Evolutionary conservation across 305 asterid species (phyloP).

Genomic region (Rubia balearica): DNA sequence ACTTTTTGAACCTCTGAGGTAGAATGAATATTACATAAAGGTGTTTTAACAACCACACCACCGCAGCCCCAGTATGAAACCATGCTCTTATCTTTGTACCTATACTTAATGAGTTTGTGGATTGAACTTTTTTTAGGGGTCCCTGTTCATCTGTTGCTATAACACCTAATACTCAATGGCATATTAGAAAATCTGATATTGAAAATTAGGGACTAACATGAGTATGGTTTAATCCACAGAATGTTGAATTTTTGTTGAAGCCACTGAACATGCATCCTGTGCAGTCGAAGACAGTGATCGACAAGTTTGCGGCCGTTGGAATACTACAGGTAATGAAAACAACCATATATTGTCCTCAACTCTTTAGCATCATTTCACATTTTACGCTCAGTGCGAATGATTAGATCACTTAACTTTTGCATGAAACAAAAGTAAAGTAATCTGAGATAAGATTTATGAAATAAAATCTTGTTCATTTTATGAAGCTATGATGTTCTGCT

Average conservation of each 20-base stretch:
- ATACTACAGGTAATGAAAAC: slow-evolving; percentile 64
- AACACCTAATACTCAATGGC: background rate
- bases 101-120: too few relatives aligned
- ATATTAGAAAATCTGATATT: background rate
- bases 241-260: slow-evolving; percentile 45
- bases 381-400: background rate
- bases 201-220: background rate
- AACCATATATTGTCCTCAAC: background rate
- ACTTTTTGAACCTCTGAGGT: too few relatives aligned
- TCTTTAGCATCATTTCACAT: background rate
- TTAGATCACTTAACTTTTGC: background rate
- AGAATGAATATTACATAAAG: too few relatives aligned
- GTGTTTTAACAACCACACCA: too few relatives aligned
- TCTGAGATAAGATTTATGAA: background rate
- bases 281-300: slow-evolving; percentile 44
- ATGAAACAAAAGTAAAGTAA: background rate
- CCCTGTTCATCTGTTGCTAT: background rate
- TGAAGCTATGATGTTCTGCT: too few relatives aligned
- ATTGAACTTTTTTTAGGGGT: background rate
- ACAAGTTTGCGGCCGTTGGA: slow-evolving; percentile 91
- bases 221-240: slow-evolving; percentile 32
- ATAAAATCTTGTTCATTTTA: too few relatives aligned
- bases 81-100: too few relatives aligned
- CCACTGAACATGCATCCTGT: slow-evolving; percentile 54
- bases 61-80: too few relatives aligned